Percentiles rank a stretch among this genome's conserved stretches.
phyloP scores from a whole-genome alignment of 2,329 filamentous ascomycete species.

The Lasiodiplodia sp. region DNA sequence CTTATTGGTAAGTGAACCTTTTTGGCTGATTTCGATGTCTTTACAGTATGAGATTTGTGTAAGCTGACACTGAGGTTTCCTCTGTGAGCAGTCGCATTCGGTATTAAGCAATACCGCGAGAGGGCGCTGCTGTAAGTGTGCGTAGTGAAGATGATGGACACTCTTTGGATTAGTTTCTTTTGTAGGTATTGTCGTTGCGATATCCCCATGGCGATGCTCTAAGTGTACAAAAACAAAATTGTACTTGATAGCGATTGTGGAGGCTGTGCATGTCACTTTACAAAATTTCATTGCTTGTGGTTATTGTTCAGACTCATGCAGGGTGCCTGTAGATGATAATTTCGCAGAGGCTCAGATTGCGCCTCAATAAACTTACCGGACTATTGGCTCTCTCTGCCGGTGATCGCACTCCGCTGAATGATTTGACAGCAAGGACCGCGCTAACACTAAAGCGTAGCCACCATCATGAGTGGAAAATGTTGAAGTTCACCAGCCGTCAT shows the following conservation, averaged over 20 bases:
- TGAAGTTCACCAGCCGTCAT: too few relatives aligned
- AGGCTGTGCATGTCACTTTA: neutral
- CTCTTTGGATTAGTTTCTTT: neutral
- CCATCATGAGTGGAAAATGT: too few relatives aligned
- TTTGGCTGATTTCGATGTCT: neutral
- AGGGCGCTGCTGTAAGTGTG: neutral
- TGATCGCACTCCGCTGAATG: too few relatives aligned
- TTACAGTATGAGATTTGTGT: neutral
- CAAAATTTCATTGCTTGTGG: neutral
- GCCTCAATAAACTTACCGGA: too few relatives aligned
- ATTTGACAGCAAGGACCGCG: too few relatives aligned
- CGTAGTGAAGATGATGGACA: neutral
- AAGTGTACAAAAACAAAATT: neutral
- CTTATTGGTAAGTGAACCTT: conserved; percentile 26
- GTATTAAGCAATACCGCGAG: conserved; percentile 19
- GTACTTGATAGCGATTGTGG: neutral
- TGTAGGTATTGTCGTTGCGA: conserved; percentile 7
- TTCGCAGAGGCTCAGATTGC: too few relatives aligned
- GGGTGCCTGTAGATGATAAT: too few relatives aligned
- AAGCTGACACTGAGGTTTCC: neutral
- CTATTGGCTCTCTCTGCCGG: too few relatives aligned
- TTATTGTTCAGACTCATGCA: neutral
- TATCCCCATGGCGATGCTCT: conserved; percentile 9
- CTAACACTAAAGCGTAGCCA: too few relatives aligned
- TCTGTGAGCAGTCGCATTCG: conserved; percentile 3